A percentile compares a stretch with the other conserved stretches of the same genome.
Evolutionary conservation across 768 basidiomycete species (phyloP).

Genomic region (Russula griseocarnosa): DNA sequence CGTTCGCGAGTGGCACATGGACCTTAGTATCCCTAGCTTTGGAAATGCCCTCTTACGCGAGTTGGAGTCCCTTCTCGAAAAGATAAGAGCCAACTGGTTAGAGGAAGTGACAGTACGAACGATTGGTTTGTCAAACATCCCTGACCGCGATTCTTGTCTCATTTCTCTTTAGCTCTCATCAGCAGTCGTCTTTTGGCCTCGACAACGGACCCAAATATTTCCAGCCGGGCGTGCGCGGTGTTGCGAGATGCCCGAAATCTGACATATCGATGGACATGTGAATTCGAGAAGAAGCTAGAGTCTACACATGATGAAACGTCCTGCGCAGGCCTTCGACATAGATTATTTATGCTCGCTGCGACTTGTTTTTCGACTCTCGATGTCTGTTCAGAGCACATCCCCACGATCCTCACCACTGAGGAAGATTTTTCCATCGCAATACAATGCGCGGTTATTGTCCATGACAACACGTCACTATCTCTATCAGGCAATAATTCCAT

Average conservation of each 20-base stretch:
- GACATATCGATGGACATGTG: constrained; percentile 9
- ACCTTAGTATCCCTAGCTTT: constrained; percentile 37
- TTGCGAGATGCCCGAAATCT: constrained; percentile 15
- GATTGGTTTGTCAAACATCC: constrained; percentile 3
- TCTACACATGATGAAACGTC: neutral
- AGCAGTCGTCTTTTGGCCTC: constrained; percentile 12
- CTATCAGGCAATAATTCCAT: neutral
- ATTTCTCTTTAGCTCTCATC: constrained; percentile 6
- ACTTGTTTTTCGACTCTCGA: constrained; percentile 21
- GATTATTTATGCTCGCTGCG: constrained; percentile 12
- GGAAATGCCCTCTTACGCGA: constrained; percentile 38
- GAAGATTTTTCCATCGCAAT: constrained; percentile 17
- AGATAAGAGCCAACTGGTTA: constrained; percentile 43
- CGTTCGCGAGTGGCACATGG: constrained; percentile 40
- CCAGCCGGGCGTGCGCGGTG: neutral
- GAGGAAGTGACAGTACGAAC: constrained; percentile 21
- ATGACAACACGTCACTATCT: constrained; percentile 12
- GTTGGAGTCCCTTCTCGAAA: constrained; percentile 36
- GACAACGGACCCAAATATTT: constrained; percentile 3
- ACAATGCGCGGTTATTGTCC: constrained; percentile 16
- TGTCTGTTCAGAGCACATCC: constrained; percentile 4
- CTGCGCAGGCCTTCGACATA: neutral
- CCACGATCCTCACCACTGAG: neutral
- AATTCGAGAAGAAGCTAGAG: constrained; percentile 8
- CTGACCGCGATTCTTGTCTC: neutral